phyloP scores from a whole-genome alignment of 2,329 filamentous ascomycete genomes.

The Penicillium sp. region DNA sequence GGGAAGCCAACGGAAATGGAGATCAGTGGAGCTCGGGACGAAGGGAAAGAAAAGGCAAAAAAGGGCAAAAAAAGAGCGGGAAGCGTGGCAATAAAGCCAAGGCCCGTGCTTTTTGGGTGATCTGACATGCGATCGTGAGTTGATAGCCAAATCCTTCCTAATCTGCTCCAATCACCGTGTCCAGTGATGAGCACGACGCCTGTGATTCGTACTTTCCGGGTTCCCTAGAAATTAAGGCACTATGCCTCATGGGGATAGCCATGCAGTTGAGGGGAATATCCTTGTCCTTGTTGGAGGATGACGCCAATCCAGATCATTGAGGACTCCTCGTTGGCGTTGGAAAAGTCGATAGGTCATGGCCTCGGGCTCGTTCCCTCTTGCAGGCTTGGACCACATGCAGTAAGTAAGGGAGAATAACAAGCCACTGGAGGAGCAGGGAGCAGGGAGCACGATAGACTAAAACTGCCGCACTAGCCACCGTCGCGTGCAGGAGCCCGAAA shows the following conservation, averaged over 20 bases:
- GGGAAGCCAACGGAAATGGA: slow-evolving; percentile 10
- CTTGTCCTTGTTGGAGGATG: neutral
- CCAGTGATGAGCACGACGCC: slow-evolving; percentile 3
- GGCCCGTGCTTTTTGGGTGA: slow-evolving; percentile 16
- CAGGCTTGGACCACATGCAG: slow-evolving; percentile 2
- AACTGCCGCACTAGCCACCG: slow-evolving; percentile 14
- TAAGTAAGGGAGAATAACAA: slow-evolving; percentile 6
- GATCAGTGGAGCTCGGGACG: slow-evolving; percentile 12
- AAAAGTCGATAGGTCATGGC: slow-evolving; percentile 8
- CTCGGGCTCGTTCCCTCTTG: neutral
- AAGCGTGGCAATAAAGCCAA: slow-evolving; percentile 16
- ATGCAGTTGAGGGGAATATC: slow-evolving; percentile 11
- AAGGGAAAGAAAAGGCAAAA: neutral
- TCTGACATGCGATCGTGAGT: slow-evolving; percentile 22
- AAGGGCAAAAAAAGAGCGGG: neutral
- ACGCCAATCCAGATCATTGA: neutral
- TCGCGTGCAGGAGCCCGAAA: slow-evolving; percentile 10
- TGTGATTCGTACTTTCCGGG: slow-evolving; percentile 9
- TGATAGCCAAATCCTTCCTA: slow-evolving; percentile 10
- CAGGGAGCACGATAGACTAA: neutral
- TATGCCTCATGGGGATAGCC: slow-evolving; percentile 8
- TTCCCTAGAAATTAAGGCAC: neutral
- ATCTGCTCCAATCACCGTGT: slow-evolving; percentile 14
- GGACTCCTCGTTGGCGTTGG: neutral
- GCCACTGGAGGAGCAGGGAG: neutral